Base-by-base conservation (phyloP, 139 green algal genomes). In the Yamagishiella unicocca region DNA sequence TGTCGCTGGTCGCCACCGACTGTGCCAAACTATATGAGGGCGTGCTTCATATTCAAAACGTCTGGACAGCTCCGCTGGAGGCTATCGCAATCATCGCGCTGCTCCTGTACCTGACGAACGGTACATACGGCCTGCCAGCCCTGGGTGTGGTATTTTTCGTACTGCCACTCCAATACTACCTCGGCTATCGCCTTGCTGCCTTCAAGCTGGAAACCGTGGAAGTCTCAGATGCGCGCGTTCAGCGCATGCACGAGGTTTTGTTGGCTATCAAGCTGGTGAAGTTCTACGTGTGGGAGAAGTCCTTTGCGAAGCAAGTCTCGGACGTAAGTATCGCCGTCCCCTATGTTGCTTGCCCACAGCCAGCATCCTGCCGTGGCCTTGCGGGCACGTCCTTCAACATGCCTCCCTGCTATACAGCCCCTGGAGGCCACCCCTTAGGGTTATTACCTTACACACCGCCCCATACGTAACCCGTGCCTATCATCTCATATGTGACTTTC, bases 211-310 rank as follows among this genome's bases (percentile, higher is more conserved):
- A 90, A 40, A 93, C 91, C 24, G 89, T 91, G 5, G 89, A 94
- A 83, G 89, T 93, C 33, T 91, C 89, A 24, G 91, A 94, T 72
- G 70, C 89, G 33, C 92, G 93, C 24, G 89, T 94, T 43, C 78
- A 91, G 71, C 88, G 92, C 25, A 94, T 94, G 92, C 92, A 93
- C 71, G 88, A 90, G 78, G 87, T 94, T 8, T 88, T 95, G 50
- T 87, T 94, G 9, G 90, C 93, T 45, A 94, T 96, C 91, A 95
- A 96, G 92, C 90, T 95, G 27, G 91, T 95, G 82, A 96, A 95
- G 91, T 95, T 95, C 81, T 96, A 95, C 80, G 90, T 89, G 3
- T 96, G 92, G 93, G 92, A 95, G 86, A 78, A 83, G 58, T 90
- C 87, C 83, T 95, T 95, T 80, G 92, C 92, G 12, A 61, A 89